These are phyloP conservation scores for Cetraspora pellucida DNA, from an alignment of 192 early-diverging fungal species.

Conservation along the genomic window DNA sequence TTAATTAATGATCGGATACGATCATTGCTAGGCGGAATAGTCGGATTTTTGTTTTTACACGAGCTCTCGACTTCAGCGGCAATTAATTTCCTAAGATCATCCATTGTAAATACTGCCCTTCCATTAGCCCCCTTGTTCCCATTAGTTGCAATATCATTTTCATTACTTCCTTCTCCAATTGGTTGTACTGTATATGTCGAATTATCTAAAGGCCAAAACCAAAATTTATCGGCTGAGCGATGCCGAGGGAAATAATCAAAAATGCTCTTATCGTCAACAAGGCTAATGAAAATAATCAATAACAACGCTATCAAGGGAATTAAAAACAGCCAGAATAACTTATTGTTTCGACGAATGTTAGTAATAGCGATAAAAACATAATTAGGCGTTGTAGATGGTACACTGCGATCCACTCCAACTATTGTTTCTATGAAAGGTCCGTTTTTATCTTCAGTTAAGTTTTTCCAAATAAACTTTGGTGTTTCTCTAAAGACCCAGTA, in stretches of 20 bases:
- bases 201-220: background rate
- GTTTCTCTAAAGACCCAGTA: background rate
- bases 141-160: background rate
- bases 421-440: background rate
- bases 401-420: background rate
- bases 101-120: background rate
- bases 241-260: background rate
- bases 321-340: background rate
- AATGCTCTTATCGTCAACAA: background rate
- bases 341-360: background rate
- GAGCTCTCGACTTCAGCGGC: background rate
- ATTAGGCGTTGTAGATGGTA: background rate
- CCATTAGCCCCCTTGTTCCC: background rate
- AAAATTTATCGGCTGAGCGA: background rate
- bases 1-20: background rate
- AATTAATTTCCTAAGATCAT: background rate
- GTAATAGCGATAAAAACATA: background rate
- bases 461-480: background rate
- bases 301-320: background rate
- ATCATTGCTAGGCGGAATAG: background rate
- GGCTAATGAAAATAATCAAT: background rate
- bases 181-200: background rate
- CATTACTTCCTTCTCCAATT: background rate
- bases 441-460: background rate
- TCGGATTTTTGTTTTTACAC: background rate